These are phyloP conservation scores for Pythium phragmitis DNA, from an alignment of 352 stramenopile species.

Conservation along the genomic window DNA sequence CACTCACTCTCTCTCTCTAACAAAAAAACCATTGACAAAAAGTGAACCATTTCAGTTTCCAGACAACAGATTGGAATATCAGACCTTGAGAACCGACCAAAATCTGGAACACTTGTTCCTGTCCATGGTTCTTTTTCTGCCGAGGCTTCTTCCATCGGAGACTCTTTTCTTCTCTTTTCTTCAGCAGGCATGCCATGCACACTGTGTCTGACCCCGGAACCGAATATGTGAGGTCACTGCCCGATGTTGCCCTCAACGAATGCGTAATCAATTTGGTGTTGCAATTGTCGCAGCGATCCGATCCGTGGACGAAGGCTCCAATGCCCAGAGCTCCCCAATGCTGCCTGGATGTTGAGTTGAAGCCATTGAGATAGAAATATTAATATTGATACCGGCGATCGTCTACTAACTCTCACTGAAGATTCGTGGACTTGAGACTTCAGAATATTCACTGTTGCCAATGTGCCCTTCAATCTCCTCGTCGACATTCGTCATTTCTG, in stretches of 20 bases:
- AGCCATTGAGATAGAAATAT: too few species aligned
- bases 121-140: too few species aligned
- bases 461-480: too few species aligned
- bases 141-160: background rate
- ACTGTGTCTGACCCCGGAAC: background rate
- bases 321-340: background rate
- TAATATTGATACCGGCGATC: too few species aligned
- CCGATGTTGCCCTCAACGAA: background rate
- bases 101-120: background rate
- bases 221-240: too few species aligned
- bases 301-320: background rate
- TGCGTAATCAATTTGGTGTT: slow-evolving; percentile 8
- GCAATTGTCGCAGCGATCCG: slow-evolving; percentile 4
- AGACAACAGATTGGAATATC: background rate
- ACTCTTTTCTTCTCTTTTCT: background rate
- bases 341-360: too few species aligned
- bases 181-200: background rate
- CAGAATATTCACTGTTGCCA: too few species aligned
- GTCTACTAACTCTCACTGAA: too few species aligned
- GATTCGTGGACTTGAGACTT: too few species aligned
- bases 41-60: background rate
- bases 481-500: background rate
- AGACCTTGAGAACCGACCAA: too few species aligned
- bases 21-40: background rate
- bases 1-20: background rate